A percentile compares a stretch with the other conserved stretches of the same genome.
These are phyloP conservation scores for Diaporthe nobilis DNA, from an alignment of 2,329 filamentous ascomycete genomes.

Conservation along the genomic window DNA sequence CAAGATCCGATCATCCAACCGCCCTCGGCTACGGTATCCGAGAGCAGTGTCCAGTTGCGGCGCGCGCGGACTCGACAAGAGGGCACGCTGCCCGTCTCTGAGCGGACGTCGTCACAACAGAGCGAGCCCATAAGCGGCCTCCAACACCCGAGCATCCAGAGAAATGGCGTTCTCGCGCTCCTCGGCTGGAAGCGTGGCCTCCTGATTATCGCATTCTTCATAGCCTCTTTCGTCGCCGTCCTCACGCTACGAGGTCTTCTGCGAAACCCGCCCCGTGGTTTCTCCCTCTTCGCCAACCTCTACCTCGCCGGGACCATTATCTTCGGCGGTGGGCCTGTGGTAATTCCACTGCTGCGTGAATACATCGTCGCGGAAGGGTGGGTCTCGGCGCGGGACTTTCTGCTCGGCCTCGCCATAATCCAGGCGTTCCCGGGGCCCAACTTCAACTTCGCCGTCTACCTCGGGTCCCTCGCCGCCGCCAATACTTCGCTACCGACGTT, in stretches of 20 bases:
- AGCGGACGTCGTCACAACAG: not conserved
- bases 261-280: slow-evolving; percentile 59
- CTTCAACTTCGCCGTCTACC: slow-evolving; percentile 69
- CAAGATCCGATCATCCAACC: not conserved
- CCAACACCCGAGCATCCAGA: slow-evolving; percentile 26
- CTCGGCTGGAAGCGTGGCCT: slow-evolving; percentile 62
- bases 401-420: slow-evolving; percentile 79
- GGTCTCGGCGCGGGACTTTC: slow-evolving; percentile 79
- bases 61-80: not conserved
- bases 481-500: slow-evolving; percentile 54
- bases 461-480: slow-evolving; percentile 65
- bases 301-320: slow-evolving; percentile 81
- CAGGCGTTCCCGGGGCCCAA: slow-evolving; percentile 72
- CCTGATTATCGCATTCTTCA: slow-evolving; percentile 62
- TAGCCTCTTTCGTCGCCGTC: slow-evolving; percentile 68
- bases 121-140: not conserved
- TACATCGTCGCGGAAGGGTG: slow-evolving; percentile 77
- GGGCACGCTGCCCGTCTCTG: not conserved
- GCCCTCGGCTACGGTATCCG: not conserved
- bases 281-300: slow-evolving; percentile 78
- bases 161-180: not conserved
- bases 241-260: slow-evolving; percentile 65
- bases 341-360: slow-evolving; percentile 73
- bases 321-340: slow-evolving; percentile 75
- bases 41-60: not conserved